Evolutionary conservation across 1,284 basidiomycete genomes (phyloP).

Genomic region (Moesziomyces globuligerus): DNA sequence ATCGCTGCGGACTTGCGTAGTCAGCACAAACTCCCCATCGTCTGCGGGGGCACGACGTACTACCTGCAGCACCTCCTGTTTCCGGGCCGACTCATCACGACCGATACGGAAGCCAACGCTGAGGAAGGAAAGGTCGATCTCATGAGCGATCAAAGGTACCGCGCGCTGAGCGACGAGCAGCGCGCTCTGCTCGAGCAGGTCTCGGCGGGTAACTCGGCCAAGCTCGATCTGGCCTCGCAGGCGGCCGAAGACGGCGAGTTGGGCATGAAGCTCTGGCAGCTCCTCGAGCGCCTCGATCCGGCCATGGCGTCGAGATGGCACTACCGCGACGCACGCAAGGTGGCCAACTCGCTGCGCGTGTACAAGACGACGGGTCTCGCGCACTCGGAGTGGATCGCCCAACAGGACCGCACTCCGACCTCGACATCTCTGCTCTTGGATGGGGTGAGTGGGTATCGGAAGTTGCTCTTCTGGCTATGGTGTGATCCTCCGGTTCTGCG

Average conservation of each 20-base stretch:
- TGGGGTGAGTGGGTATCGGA: conserved; percentile 69
- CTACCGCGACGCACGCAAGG: conserved; percentile 91
- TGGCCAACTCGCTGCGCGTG: conserved; percentile 81
- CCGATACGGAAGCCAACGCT: neutral
- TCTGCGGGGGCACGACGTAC: conserved; percentile 95
- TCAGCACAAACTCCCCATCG: conserved; percentile 76
- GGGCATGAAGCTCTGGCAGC: conserved; percentile 73
- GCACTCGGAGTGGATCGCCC: conserved; percentile 76
- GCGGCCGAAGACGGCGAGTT: conserved; percentile 4
- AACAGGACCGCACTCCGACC: conserved; percentile 69
- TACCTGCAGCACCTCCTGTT: conserved; percentile 89
- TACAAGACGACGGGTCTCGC: conserved; percentile 78
- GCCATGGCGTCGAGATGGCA: conserved; percentile 87
- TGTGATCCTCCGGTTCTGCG: conserved; percentile 77
- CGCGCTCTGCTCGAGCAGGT: conserved; percentile 7
- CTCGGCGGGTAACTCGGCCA: neutral
- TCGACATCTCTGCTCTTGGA: neutral
- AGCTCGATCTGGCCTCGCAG: conserved; percentile 7
- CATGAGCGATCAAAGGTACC: neutral
- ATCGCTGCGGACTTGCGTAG: conserved; percentile 10
- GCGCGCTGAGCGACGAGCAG: conserved; percentile 1
- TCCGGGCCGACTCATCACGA: conserved; percentile 66
- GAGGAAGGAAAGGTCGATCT: conserved; percentile 8
- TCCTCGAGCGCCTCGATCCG: conserved; percentile 80
- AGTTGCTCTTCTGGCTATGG: conserved; percentile 91